These are phyloP conservation scores for Candida easanensis DNA, from an alignment of 805 yeast species.

Conservation along the genomic window DNA sequence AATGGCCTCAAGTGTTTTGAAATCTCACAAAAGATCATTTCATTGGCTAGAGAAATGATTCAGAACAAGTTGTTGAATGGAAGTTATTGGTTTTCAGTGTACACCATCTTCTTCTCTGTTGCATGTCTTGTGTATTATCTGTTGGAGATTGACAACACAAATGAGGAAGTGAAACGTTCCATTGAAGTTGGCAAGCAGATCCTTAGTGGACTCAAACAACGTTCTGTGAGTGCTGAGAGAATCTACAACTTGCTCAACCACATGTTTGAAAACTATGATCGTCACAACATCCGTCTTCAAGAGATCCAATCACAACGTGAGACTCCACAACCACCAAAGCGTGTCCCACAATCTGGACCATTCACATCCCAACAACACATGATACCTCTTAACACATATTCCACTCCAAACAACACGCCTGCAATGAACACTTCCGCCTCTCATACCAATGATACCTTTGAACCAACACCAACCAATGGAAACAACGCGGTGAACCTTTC, in stretches of 20 bases:
- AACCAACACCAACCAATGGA: constrained; percentile 4
- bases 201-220: constrained; percentile 63
- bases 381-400: constrained; percentile 13
- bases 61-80: constrained; percentile 71
- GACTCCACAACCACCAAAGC: constrained; percentile 4
- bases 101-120: constrained; percentile 88
- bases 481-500: not conserved
- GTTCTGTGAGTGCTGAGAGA: constrained; percentile 73
- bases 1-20: constrained; percentile 83
- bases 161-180: constrained; percentile 55
- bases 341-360: constrained; percentile 11
- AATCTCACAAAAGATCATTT: constrained; percentile 77
- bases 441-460: constrained; percentile 11
- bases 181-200: constrained; percentile 80
- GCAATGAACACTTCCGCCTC: constrained; percentile 17
- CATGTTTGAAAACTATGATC: constrained; percentile 73
- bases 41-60: constrained; percentile 77
- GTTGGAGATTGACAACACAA: constrained; percentile 44
- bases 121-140: constrained; percentile 80
- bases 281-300: constrained; percentile 54
- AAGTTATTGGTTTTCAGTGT: constrained; percentile 92
- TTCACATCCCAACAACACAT: constrained; percentile 5
- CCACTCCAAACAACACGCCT: constrained; percentile 17
- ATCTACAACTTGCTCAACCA: constrained; percentile 77
- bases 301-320: constrained; percentile 10